Conservation (phyloP, 1,284 basidiomycete species). For the Ustilago trichophora region DNA sequence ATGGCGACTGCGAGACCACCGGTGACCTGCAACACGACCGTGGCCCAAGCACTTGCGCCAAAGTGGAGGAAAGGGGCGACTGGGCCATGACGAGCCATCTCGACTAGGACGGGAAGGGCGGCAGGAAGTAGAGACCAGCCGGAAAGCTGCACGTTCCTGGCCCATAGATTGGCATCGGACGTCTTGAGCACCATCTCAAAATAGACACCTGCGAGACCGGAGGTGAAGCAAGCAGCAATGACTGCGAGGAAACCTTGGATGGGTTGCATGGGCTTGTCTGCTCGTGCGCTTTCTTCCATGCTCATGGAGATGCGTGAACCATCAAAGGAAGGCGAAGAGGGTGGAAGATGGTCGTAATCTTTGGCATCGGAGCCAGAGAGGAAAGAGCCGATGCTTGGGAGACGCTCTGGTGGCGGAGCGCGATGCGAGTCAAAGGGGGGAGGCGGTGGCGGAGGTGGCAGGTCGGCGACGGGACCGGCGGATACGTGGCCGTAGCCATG, state of each 20-base stretch:
- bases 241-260: constrained; percentile 85
- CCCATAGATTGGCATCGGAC: constrained; percentile 88
- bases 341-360: constrained; percentile 27
- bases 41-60: constrained; percentile 90
- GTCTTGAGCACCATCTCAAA: constrained; percentile 97
- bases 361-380: constrained; percentile 20
- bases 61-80: constrained; percentile 67
- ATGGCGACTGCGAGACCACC: constrained; percentile 88
- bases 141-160: constrained; percentile 94
- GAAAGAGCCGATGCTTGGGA: constrained; percentile 33
- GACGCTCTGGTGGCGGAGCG: constrained; percentile 57
- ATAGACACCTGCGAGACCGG: constrained; percentile 96
- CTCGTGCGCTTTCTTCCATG: constrained; percentile 46
- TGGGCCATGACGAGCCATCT: constrained; percentile 55
- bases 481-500: constrained; percentile 46
- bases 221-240: constrained; percentile 89
- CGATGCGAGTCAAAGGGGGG: constrained; percentile 49
- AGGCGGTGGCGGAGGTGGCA: constrained; percentile 57
- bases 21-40: constrained; percentile 85
- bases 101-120: constrained; percentile 80
- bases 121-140: constrained; percentile 92
- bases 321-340: constrained; percentile 43
- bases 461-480: constrained; percentile 29
- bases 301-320: constrained; percentile 47
- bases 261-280: constrained; percentile 74